A percentile compares a stretch with the other conserved stretches of the same genome.
Conservation (phyloP, 352 stramenopile genomes). For the Aphanomyces invadans region DNA sequence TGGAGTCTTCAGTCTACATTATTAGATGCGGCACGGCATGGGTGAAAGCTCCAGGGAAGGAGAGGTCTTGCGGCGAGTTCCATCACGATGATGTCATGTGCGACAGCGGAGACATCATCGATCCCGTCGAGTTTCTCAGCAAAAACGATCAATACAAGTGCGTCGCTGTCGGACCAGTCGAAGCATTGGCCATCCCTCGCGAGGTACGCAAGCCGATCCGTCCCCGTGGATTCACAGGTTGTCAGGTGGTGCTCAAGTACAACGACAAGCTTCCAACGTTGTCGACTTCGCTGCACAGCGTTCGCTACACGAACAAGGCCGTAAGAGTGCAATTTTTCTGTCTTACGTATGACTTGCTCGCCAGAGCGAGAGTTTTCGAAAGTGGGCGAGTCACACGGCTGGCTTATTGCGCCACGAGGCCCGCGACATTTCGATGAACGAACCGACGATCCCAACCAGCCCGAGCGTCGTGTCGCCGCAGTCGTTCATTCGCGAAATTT, state of each 20-base stretch:
- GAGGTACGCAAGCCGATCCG: not conserved
- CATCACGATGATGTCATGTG: not conserved
- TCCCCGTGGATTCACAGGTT: not conserved
- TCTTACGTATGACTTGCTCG: too few species aligned
- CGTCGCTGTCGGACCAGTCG: not conserved
- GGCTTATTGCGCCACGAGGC: conserved; percentile 15
- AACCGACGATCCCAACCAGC: not conserved
- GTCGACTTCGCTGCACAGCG: conserved; percentile 8
- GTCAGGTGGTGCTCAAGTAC: conserved; percentile 10
- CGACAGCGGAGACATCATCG: conserved; percentile 19
- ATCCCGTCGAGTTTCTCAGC: conserved; percentile 9
- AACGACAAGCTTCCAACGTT: not conserved
- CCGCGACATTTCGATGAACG: not conserved
- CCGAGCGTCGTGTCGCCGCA: conserved; percentile 2
- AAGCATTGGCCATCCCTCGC: conserved; percentile 8
- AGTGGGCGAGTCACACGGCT: conserved; percentile 5
- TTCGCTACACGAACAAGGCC: conserved; percentile 13
- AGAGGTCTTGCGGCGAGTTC: not conserved
- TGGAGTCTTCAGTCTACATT: not conserved
- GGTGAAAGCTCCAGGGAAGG: not conserved
- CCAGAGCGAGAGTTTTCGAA: conserved; percentile 22
- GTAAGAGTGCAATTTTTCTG: too few species aligned
- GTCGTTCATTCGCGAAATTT: conserved; percentile 21
- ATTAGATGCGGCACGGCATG: conserved; percentile 6
- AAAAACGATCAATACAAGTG: not conserved